Base-by-base conservation (phyloP, 768 basidiomycete genomes). In the Termitomyces sp. region DNA sequence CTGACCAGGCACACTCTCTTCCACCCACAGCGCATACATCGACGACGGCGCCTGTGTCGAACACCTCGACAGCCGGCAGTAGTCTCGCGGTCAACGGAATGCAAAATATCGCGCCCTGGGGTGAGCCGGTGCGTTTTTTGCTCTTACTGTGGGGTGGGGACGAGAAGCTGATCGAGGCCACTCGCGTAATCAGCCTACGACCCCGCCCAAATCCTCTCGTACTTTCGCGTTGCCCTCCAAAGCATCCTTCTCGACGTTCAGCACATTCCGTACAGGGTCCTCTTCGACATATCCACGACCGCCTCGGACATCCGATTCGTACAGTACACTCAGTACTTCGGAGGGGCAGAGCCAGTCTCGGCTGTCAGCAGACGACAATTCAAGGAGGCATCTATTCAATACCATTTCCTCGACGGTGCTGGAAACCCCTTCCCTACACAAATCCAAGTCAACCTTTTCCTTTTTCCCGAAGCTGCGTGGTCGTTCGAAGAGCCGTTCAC, bases 401-500 rank as follows among this genome's bases (percentile, higher is more conserved):
- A 73, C 70, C 54, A 67, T 67, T n/a, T 68, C 72, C 2, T 67
- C 68, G 9, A 66, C 72, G 20, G 36, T 39, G 24, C 54, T 61
- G 1, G 61, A 54, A 1, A 18, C 59, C 1, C 59, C 59, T 3
- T 7, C 53, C 5, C 54, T 76, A 8, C 79, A 79, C 53, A 85
- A 77, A 69, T 68, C 74, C 36, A 86, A 81, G 69, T 74, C 79
- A 9, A 81, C 80, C 2, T 31, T 49, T 33, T 22, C 13, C 16
- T 68, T 83, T 45, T 70, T 81, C 57, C 70, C 71, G 55, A 74
- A 77, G 63, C 62, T 80, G 67, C 71, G 77, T 67, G 68, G 75
- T 44, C 74, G 77, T 46, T 72, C 72, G 71, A 74, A 70, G 71
- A 67, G 68, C 20, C 69, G 75, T 18, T 59, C 78, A 62, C 72